Conservation (phyloP, 148 eudicot genomes). For the Cornus florida region DNA sequence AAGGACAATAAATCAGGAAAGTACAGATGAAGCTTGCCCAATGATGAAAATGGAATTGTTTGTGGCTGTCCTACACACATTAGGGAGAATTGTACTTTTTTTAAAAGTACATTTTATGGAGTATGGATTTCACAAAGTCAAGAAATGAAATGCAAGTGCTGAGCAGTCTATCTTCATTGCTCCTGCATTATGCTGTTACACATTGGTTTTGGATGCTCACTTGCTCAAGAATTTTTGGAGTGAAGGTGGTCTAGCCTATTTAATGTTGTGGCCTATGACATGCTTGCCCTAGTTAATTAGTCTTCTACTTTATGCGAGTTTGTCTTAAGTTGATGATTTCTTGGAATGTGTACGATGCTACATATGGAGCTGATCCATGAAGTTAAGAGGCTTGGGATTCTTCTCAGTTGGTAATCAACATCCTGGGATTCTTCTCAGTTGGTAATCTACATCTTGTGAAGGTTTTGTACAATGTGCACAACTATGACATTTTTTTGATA, state of each 20-base stretch:
- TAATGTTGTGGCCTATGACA: neutral
- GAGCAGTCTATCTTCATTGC: neutral
- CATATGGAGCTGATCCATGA: neutral
- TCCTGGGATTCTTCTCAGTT: neutral
- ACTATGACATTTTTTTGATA: neutral
- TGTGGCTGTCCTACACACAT: too few relatives aligned
- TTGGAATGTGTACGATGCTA: neutral
- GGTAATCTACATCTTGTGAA: neutral
- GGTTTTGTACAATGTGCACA: neutral
- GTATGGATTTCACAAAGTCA: too few relatives aligned
- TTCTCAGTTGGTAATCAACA: neutral
- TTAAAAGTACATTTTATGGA: too few relatives aligned
- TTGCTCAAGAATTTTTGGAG: too few relatives aligned
- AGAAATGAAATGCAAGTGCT: too few relatives aligned
- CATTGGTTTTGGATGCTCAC: neutral
- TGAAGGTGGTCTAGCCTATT: too few relatives aligned
- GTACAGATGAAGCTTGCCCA: neutral
- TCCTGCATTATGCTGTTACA: too few relatives aligned
- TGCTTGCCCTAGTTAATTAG: neutral
- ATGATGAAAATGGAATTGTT: neutral
- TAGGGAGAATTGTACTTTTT: too few relatives aligned
- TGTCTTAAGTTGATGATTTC: neutral
- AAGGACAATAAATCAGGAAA: neutral
- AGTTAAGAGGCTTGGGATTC: neutral
- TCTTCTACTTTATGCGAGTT: neutral